phyloP scores from a whole-genome alignment of 1,139 yeast genomes.

The Kurtzmaniella quercitrusa region DNA sequence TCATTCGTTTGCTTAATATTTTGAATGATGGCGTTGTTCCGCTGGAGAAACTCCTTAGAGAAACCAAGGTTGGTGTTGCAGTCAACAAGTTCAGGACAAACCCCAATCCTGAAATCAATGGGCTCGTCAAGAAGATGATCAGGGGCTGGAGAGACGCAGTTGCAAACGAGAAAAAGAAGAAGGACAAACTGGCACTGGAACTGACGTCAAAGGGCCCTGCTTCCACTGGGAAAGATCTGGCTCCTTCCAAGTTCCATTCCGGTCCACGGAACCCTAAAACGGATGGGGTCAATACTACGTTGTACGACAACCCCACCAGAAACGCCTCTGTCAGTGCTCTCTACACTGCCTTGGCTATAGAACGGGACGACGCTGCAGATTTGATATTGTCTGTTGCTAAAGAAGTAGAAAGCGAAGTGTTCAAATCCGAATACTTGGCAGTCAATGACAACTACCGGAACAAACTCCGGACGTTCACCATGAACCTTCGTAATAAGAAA shows the following conservation, averaged over 20 bases:
- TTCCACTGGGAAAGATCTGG: constrained; percentile 2
- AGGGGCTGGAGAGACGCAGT: constrained; percentile 89
- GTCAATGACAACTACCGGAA: constrained; percentile 63
- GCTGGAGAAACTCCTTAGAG: constrained; percentile 76
- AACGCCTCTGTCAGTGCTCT: constrained; percentile 80
- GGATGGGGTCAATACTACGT: constrained; percentile 70
- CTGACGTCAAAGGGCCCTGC: constrained; percentile 1
- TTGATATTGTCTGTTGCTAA: constrained; percentile 61
- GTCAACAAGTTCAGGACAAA: constrained; percentile 84
- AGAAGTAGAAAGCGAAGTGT: constrained; percentile 72
- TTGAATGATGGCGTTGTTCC: constrained; percentile 76
- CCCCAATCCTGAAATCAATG: constrained; percentile 58
- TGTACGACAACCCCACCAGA: constrained; percentile 74
- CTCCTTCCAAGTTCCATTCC: constrained; percentile 17
- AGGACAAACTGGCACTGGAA: constrained; percentile 18
- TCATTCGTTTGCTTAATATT: constrained; percentile 61
- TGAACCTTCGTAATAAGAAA: constrained; percentile 83
- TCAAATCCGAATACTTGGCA: constrained; percentile 50
- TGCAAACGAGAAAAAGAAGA: constrained; percentile 60
- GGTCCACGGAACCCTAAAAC: constrained; percentile 72
- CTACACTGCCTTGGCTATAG: constrained; percentile 86
- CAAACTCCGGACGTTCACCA: constrained; percentile 75
- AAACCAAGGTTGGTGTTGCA: constrained; percentile 97
- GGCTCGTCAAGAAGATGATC: constrained; percentile 76
- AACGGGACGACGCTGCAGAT: constrained; percentile 50